Base-by-base conservation (phyloP, 352 stramenopile genomes). In the Pythium folliculosum region DNA sequence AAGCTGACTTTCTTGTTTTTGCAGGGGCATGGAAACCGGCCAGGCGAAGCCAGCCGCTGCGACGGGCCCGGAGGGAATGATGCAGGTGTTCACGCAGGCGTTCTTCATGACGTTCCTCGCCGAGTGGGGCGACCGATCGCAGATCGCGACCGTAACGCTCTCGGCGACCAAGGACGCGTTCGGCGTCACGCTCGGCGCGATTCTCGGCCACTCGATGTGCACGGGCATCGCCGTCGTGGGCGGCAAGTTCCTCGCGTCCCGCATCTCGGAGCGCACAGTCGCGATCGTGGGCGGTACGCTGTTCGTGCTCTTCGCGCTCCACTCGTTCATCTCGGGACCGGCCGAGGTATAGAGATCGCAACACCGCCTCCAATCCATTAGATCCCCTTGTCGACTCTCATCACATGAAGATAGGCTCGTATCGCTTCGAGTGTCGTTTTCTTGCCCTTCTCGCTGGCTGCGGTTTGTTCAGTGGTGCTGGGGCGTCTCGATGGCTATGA, bases 71-170 rank as follows among this genome's bases (percentile, higher is more conserved):
- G 77, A 91, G 52, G 75, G 77, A 62, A 93, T 91, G 82, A 89
- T 95, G 48, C 76, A 93, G 62, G 82, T 98, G 30, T 96, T 98
- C 58, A 82, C 96, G 16, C 91, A 98, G 76, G 89, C 96, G 40
- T 98, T 99, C 69, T 93, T 97, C 48, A 89, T 99, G 72, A 99
- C 97, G 37, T 99, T 99, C 72, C 77, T 99, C 59, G 97, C 98
- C 0, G 97, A 99, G 77, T 99, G 97, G 97, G 97, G 98, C 17
- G 98, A 99, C 81, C 95, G 98, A 37, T 99, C 95, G 32, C 97
- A 88, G 78, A 99, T 99, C 75, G 98, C 98, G 43, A 99, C 98
- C 4, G 98, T 99, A 73, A 98, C 97, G 52, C 77, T 99, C 55
- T 97, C 95, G 27, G 93, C 97, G 3, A 95, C 95, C 43, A 99